Base-by-base conservation (phyloP, 805 yeast species). In the Sungouiella thailandica region DNA sequence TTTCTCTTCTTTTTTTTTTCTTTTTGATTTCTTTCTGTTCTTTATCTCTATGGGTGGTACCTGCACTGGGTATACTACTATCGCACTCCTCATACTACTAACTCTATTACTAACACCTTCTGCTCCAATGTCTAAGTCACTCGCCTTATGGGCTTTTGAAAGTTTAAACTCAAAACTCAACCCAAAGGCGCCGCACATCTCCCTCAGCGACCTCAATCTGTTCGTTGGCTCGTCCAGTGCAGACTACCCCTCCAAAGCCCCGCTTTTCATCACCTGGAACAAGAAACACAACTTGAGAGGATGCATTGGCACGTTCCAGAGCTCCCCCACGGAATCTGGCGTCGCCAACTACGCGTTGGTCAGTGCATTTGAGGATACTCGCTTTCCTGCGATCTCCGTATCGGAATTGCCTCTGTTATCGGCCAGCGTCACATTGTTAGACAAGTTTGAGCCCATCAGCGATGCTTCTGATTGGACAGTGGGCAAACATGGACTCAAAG, bases 201-300 rank as follows among this genome's bases (percentile, higher is more conserved):
- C 53, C 4, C 38, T 52, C 6, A 23, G 36, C 8, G 38, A 36
- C 7, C 24, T 28, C 19, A 24, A 15, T 4, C 24, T 35, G 10
- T 17, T 17, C 23, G 6, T 15, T 12, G 28, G 17, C 12, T 13
- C 28, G 14, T 16, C 25, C 17, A 25, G 12, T 6, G 20, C 19
- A 4, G 28, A 31, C 4, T 46, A 44, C 16, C 49, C 50, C 6
- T 12, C 30, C 1, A 26, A 31, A 2, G 44, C 47, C 1, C 93
- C 97, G 0, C 59, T 90, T 17, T 93, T 93, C 60, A 83, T 90
- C 20, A 93, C 97, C 0, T 93, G 96, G 96, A 80, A 78, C 46
- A 69, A 72, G 36, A 42, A 46, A 32, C 55, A 58, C 17, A 59
- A 63, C 10, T 62, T 90, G 30, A 66, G 97, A 27, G 98, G 98